Percentiles rank a stretch among this genome's conserved stretches.
Evolutionary conservation across 2,329 filamentous ascomycete species (phyloP).

Genomic region (Amesomyces nigricolor): DNA sequence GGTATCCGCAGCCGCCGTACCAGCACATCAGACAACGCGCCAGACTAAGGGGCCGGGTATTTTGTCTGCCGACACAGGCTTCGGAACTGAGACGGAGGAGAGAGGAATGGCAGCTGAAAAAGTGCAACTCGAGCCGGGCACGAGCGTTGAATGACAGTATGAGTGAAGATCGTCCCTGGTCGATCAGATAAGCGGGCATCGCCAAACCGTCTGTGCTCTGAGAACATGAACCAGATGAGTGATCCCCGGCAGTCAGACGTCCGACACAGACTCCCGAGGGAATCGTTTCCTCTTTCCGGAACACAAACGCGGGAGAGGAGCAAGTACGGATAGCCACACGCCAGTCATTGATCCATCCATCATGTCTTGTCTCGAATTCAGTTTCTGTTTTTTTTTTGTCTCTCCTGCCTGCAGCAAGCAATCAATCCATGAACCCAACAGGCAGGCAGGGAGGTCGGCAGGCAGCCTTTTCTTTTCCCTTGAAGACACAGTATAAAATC

Average conservation of each 20-base stretch:
- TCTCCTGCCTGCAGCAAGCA: too few relatives aligned
- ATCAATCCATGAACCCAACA: too few relatives aligned
- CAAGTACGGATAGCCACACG: too few relatives aligned
- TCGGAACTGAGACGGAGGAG: background rate
- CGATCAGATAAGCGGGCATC: background rate
- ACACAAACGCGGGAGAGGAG: background rate
- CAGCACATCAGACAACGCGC: background rate
- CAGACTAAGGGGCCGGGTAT: too few relatives aligned
- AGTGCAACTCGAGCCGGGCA: background rate
- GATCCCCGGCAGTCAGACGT: too few relatives aligned
- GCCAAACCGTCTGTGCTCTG: background rate
- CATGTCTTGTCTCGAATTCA: background rate
- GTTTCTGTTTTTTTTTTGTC: background rate
- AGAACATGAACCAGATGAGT: too few relatives aligned
- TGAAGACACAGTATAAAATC: background rate
- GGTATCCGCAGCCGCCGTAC: constrained; percentile 5
- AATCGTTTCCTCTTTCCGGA: background rate
- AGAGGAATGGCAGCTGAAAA: background rate
- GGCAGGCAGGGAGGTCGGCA: background rate
- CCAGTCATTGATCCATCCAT: too few relatives aligned
- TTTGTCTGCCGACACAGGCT: background rate
- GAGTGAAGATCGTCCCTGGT: background rate
- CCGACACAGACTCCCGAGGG: background rate
- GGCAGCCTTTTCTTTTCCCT: background rate
- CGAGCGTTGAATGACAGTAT: background rate